Conservation (phyloP, 805 yeast genomes). For the Spathaspora girioi region DNA sequence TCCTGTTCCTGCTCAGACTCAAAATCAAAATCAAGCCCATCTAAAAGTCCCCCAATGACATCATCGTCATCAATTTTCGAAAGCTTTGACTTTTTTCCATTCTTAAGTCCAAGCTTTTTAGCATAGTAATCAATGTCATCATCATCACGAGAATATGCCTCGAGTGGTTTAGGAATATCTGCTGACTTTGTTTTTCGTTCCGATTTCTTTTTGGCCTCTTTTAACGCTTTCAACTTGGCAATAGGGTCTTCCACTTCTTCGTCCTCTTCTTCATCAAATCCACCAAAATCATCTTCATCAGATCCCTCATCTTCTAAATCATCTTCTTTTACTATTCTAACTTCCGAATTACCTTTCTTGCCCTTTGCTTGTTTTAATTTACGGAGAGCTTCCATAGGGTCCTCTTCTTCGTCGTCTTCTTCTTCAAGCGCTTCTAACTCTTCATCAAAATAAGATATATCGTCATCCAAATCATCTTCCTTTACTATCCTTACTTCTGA, state of each 20-base stretch:
- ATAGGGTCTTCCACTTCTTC: conserved; percentile 19
- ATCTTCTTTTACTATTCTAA: conserved; percentile 28
- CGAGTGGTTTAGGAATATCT: conserved; percentile 50
- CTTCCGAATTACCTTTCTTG: conserved; percentile 9
- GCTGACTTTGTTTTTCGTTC: conserved; percentile 8
- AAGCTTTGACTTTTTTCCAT: conserved; percentile 45
- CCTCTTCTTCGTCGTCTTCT: conserved; percentile 9
- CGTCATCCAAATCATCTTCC: conserved; percentile 28
- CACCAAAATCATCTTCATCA: conserved; percentile 1
- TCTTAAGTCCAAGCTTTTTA: conserved; percentile 66
- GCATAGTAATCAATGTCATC: conserved; percentile 82
- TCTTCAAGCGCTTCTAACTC: conserved; percentile 11
- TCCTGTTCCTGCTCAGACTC: conserved; percentile 14
- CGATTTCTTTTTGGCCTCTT: conserved; percentile 9
- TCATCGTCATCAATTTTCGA: conserved; percentile 62
- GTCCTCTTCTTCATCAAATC: conserved; percentile 11
- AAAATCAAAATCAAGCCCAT: conserved; percentile 61
- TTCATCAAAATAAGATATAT: conserved; percentile 8
- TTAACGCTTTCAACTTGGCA: conserved; percentile 19
- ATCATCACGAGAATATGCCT: conserved; percentile 57
- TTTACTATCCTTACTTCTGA: conserved; percentile 21
- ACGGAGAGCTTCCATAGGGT: conserved; percentile 14
- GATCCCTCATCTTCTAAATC: conserved; percentile 22
- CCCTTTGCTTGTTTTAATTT: conserved; percentile 11
- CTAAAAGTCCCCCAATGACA: conserved; percentile 76